These are phyloP conservation scores for Botrytis medusae DNA, from an alignment of 2,329 filamentous ascomycete genomes.

Conservation along the genomic window DNA sequence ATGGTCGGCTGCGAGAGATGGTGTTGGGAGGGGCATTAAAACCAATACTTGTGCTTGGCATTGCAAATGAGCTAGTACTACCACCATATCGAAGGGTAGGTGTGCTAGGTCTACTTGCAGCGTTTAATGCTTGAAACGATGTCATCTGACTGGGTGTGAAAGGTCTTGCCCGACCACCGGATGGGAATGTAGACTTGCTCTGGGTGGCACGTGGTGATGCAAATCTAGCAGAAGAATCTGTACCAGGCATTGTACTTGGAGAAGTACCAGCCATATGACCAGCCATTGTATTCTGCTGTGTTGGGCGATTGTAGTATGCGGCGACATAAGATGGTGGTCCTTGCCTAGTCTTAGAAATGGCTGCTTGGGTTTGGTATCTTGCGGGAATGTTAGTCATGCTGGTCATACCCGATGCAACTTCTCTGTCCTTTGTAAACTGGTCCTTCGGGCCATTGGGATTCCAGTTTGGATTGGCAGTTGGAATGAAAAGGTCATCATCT, in stretches of 20 bases:
- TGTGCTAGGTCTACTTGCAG: slow-evolving; percentile 10
- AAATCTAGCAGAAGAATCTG: background rate
- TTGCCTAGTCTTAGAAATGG: background rate
- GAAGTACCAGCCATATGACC: background rate
- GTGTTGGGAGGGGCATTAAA: slow-evolving; percentile 15
- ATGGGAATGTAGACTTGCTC: slow-evolving; percentile 15
- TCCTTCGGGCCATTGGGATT: background rate
- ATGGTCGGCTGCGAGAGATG: slow-evolving; percentile 18
- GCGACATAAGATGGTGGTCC: background rate
- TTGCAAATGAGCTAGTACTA: slow-evolving; percentile 3
- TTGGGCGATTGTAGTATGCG: slow-evolving; percentile 17
- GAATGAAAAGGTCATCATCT: slow-evolving; percentile 11
- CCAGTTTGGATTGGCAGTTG: background rate
- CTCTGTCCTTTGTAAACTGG: slow-evolving; percentile 3
- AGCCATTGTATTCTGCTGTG: background rate
- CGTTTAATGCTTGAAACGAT: slow-evolving; percentile 13
- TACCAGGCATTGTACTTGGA: background rate
- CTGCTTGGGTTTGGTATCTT: background rate
- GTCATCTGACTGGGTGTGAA: slow-evolving; percentile 17
- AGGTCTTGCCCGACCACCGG: slow-evolving; percentile 13
- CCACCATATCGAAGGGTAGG: slow-evolving; percentile 14
- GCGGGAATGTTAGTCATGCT: background rate
- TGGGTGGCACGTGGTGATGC: slow-evolving; percentile 12
- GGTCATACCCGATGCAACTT: background rate
- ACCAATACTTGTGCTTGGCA: slow-evolving; percentile 5